These are phyloP conservation scores for Arachnopeziza araneosa DNA, from an alignment of 2,329 filamentous ascomycete species.

Conservation along the genomic window DNA sequence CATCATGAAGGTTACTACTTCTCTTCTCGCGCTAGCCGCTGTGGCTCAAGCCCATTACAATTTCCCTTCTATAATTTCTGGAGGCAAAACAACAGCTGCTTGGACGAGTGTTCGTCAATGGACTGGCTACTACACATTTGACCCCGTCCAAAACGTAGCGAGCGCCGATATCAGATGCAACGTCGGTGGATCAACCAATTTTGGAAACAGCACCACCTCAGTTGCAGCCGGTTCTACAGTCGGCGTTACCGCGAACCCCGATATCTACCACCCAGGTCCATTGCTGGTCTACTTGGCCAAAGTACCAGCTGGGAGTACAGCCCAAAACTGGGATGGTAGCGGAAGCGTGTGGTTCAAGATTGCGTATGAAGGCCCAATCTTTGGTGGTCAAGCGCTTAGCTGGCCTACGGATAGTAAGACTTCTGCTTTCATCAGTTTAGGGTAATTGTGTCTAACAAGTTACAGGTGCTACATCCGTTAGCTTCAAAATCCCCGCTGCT, in stretches of 20 bases:
- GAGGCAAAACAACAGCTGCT: conserved; percentile 11
- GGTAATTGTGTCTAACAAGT: background rate
- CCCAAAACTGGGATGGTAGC: conserved; percentile 21
- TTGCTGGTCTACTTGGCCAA: conserved; percentile 25
- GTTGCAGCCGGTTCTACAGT: conserved; percentile 23
- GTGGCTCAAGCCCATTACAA: conserved; percentile 20
- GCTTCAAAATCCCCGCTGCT: conserved; percentile 29
- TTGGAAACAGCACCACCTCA: conserved; percentile 15
- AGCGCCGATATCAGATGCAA: conserved; percentile 37
- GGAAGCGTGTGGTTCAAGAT: conserved; percentile 28
- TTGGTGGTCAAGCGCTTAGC: conserved; percentile 14
- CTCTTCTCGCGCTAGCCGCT: background rate
- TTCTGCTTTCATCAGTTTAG: background rate
- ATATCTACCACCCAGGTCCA: conserved; percentile 27
- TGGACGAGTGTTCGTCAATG: conserved; percentile 26
- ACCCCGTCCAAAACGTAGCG: conserved; percentile 27
- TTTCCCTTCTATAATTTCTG: conserved; percentile 17
- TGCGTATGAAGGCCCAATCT: conserved; percentile 18
- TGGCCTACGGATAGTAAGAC: conserved; percentile 23
- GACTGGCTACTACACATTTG: conserved; percentile 23
- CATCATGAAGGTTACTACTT: background rate
- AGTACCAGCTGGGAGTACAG: conserved; percentile 20
- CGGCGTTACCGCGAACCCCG: conserved; percentile 20
- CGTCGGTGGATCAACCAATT: conserved; percentile 29
- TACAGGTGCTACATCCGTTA: conserved; percentile 13